Base-by-base conservation (phyloP, 495 filamentous ascomycete genomes). In the Parmelia sp. region DNA sequence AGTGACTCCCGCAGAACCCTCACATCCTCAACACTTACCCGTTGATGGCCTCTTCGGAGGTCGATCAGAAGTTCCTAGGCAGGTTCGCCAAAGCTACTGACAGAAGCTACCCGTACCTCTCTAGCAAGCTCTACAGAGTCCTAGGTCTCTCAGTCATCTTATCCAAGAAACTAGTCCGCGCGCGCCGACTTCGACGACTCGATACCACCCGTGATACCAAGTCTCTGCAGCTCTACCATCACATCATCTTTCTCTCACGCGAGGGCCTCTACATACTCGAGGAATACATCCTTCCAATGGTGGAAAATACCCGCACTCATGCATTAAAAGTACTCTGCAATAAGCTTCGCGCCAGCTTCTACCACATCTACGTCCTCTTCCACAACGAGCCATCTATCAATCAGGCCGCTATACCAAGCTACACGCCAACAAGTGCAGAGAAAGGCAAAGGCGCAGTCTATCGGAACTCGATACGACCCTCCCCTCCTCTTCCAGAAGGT, bases 331-430 rank as follows among this genome's bases (percentile, higher is more conserved):
- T 97, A 14, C 83, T 98, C 58, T 85, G 89, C 11, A 89, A 89
- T 75, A 98, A 97, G 76, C 83, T 98, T 27, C 86, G 91, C 64
- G 94, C 95, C 9, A 92, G 88, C 33, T 96, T 97, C 70, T 93
- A 94, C 69, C 94, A 98, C 77, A 90, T 98, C 64, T 96, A 96
- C 71, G 96, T 96, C 59, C 82, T 97, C 21, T 98, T 96, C 72
- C 91, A 96, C 77, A 96, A 97, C 75, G 78, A 86, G 57, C 86
- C 86, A 12, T 77, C 80, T 8, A 73, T 87, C 65, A 79, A 79
- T 57, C 74, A 77, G 23, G 70, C 77, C 51, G 76, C 79, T 25
- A 75, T 79, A 59, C 65, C 71, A 63, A 75, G 69, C 70, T 76
- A 70, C 23, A 70, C 63, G 23, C 68, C 61, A 66, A 68, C 56